Conservation (phyloP, 176 grass and related monocot genomes). For the Oryza officinalis region DNA sequence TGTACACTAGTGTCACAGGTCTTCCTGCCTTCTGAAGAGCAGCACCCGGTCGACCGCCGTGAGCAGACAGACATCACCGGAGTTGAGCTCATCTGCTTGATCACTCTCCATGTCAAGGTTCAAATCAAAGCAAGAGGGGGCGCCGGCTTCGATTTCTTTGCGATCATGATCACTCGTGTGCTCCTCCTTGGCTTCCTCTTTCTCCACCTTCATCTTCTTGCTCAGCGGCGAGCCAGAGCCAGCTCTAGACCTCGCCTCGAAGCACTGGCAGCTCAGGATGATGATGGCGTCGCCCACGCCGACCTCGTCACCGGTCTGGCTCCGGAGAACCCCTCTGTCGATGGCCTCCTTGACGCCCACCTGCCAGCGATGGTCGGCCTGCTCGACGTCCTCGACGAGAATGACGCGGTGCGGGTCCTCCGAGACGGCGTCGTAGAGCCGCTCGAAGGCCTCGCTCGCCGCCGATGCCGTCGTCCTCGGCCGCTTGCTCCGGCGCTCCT, state of each 20-base stretch:
- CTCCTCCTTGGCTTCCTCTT: constrained; percentile 30
- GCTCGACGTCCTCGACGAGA: constrained; percentile 73
- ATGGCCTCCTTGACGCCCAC: constrained; percentile 71
- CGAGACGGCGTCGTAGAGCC: constrained; percentile 54
- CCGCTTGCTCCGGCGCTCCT: constrained; percentile 60
- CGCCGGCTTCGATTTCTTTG: neutral
- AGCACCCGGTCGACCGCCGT: constrained; percentile 68
- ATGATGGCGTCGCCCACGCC: constrained; percentile 72
- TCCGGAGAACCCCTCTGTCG: constrained; percentile 52
- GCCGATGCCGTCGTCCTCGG: constrained; percentile 5
- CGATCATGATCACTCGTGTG: constrained; percentile 17
- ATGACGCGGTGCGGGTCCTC: constrained; percentile 73
- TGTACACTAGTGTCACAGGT: constrained; percentile 33
- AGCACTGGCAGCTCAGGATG: constrained; percentile 72
- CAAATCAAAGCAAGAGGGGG: constrained; percentile 70
- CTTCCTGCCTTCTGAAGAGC: constrained; percentile 61
- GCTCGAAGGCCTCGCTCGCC: constrained; percentile 47
- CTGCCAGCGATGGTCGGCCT: constrained; percentile 41
- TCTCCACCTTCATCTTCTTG: constrained; percentile 44
- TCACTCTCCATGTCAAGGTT: constrained; percentile 56
- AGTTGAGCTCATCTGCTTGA: constrained; percentile 30
- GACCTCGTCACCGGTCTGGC: constrained; percentile 44
- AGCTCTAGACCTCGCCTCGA: constrained; percentile 50
- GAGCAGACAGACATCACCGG: constrained; percentile 49
- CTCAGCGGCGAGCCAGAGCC: constrained; percentile 54